phyloP scores from a whole-genome alignment of 1,284 basidiomycete species.

The Trametes polyzona region DNA sequence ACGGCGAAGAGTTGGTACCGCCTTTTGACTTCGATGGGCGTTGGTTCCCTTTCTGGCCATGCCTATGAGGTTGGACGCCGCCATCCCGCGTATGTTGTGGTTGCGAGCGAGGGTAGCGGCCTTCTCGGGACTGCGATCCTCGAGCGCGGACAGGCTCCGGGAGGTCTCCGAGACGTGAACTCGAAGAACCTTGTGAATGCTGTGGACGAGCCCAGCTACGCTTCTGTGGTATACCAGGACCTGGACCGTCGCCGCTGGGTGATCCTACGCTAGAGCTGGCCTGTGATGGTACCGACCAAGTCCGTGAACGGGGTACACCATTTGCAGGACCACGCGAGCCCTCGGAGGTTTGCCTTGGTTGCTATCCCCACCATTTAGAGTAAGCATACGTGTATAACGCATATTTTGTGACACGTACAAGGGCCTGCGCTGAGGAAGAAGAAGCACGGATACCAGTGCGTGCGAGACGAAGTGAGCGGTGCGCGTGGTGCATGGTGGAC shows the following conservation, averaged over 20 bases:
- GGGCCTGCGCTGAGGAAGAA: slow-evolving; percentile 16
- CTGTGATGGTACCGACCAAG: neutral
- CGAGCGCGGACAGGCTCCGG: slow-evolving; percentile 11
- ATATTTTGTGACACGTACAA: slow-evolving; percentile 7
- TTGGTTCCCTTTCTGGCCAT: neutral
- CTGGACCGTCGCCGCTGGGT: neutral
- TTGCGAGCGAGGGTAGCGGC: neutral
- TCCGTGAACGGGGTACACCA: slow-evolving; percentile 5
- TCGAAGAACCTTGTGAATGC: neutral
- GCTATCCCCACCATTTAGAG: neutral
- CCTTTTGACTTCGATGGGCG: neutral
- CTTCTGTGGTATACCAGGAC: neutral
- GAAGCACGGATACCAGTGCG: slow-evolving; percentile 19
- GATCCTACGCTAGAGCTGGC: neutral
- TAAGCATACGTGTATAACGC: neutral
- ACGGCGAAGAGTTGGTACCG: neutral
- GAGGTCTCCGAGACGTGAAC: neutral
- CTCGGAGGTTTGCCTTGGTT: slow-evolving; percentile 12
- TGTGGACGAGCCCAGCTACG: slow-evolving; percentile 17
- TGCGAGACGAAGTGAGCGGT: slow-evolving; percentile 20
- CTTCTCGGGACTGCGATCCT: neutral
- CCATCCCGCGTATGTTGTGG: neutral
- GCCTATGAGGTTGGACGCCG: neutral
- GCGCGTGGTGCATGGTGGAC: slow-evolving; percentile 14
- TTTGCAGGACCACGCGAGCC: neutral